Conservation (phyloP, 176 grass and related monocot genomes). For the Juncus effusus region DNA sequence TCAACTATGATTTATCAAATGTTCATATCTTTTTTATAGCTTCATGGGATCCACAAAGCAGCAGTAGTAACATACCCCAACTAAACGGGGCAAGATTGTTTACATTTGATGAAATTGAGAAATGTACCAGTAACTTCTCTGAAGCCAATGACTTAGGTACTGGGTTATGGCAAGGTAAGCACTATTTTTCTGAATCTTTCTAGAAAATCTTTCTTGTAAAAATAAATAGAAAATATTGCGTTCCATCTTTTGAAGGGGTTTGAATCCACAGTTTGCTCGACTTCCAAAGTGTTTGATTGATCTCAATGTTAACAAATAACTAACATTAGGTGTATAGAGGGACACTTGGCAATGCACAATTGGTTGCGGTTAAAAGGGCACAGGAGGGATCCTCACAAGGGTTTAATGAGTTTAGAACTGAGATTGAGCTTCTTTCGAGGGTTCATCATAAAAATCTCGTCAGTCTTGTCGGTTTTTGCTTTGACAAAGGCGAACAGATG, state of each 20-base stretch:
- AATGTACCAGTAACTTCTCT: constrained; percentile 55
- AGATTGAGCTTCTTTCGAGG: constrained; percentile 75
- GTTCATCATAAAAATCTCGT: constrained; percentile 84
- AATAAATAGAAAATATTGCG: too few relatives aligned
- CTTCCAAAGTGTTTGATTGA: too few relatives aligned
- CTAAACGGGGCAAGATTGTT: constrained; percentile 66
- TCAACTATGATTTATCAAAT: too few relatives aligned
- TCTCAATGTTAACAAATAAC: too few relatives aligned
- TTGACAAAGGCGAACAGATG: constrained; percentile 66
- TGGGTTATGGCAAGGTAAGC: constrained; percentile 62
- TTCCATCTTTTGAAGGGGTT: too few relatives aligned
- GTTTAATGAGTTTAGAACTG: constrained; percentile 56
- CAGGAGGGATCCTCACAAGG: constrained; percentile 50
- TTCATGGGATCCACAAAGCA: too few relatives aligned
- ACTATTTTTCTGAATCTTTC: not conserved
- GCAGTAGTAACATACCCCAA: constrained; percentile 42
- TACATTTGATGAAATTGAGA: constrained; percentile 56
- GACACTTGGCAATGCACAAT: constrained; percentile 37
- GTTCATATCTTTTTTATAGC: too few relatives aligned
- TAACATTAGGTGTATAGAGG: constrained; percentile 60
- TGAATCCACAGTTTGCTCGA: too few relatives aligned
- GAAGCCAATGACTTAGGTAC: constrained; percentile 46
- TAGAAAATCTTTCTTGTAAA: too few relatives aligned
- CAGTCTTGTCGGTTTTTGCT: constrained; percentile 74
- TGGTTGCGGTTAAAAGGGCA: constrained; percentile 65